These are phyloP conservation scores for Pyricularia pennisetigena DNA, from an alignment of 2,329 filamentous ascomycete species.

Conservation along the genomic window DNA sequence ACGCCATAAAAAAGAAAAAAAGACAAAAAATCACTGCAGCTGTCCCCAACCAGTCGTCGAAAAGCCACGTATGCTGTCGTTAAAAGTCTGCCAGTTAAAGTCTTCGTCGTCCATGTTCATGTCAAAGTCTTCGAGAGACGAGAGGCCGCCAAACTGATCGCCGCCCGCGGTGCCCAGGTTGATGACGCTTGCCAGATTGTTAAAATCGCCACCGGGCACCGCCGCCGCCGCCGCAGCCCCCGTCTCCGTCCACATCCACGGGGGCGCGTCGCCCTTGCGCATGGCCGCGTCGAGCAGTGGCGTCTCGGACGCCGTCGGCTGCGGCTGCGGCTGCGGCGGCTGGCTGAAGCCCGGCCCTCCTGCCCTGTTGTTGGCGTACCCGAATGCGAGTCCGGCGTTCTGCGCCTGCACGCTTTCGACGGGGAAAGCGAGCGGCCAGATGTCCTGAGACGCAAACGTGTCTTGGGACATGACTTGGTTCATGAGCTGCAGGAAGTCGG, in stretches of 20 bases:
- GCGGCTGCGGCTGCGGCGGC: neutral
- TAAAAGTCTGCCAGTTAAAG: constrained; percentile 28
- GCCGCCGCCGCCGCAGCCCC: neutral
- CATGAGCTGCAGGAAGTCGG: constrained; percentile 18
- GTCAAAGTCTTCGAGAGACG: constrained; percentile 18
- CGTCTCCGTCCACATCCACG: constrained; percentile 32
- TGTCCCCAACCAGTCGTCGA: constrained; percentile 1
- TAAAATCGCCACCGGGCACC: neutral
- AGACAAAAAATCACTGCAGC: neutral
- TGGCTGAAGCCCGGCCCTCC: neutral
- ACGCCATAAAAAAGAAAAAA: neutral
- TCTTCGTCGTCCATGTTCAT: constrained; percentile 24
- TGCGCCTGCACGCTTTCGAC: neutral
- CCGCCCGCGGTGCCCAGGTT: neutral
- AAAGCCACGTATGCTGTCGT: constrained; percentile 20
- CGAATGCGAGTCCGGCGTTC: neutral
- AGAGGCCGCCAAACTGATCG: constrained; percentile 9
- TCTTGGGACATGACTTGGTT: constrained; percentile 27
- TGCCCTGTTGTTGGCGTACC: neutral
- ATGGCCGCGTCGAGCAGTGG: constrained; percentile 27
- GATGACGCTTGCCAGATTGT: neutral
- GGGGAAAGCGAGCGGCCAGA: constrained; percentile 18
- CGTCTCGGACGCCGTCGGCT: constrained; percentile 4
- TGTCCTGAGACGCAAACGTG: constrained; percentile 23
- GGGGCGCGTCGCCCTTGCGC: constrained; percentile 36